phyloP scores from a whole-genome alignment of 768 basidiomycete species.

The Phlebiopsis gigantea region DNA sequence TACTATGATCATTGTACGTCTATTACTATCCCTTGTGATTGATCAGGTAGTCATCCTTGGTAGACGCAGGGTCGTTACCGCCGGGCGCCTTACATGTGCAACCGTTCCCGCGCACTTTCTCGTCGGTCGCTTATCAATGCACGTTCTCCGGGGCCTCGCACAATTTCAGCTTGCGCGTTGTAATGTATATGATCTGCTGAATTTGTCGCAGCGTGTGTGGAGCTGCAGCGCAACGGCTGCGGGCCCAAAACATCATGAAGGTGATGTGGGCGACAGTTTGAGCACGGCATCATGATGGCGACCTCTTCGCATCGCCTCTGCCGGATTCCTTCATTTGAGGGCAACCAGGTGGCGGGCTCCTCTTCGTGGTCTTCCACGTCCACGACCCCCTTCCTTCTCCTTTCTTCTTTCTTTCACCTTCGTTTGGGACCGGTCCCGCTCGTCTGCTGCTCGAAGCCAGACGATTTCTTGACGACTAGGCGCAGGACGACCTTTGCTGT shows the following conservation, averaged over 20 bases:
- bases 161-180: neutral
- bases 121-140: no score
- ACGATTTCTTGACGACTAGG: conserved; percentile 25
- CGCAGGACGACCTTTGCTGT: conserved; percentile 38
- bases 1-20: neutral
- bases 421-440: conserved; percentile 21
- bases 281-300: conserved; percentile 4
- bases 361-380: neutral
- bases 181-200: neutral
- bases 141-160: no score
- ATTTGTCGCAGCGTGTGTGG: neutral
- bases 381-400: conserved; percentile 16
- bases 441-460: conserved; percentile 23
- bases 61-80: neutral
- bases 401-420: conserved; percentile 14
- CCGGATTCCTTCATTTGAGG: conserved; percentile 7
- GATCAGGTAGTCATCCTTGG: neutral
- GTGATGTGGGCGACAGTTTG: conserved; percentile 4
- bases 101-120: neutral
- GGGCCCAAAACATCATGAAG: neutral
- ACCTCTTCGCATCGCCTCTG: neutral
- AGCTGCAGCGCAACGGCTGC: neutral
- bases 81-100: neutral
- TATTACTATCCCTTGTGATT: neutral
- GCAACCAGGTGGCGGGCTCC: neutral